Conservation (phyloP, 345 rosid genomes). For the Eucalyptus cloeziana region DNA sequence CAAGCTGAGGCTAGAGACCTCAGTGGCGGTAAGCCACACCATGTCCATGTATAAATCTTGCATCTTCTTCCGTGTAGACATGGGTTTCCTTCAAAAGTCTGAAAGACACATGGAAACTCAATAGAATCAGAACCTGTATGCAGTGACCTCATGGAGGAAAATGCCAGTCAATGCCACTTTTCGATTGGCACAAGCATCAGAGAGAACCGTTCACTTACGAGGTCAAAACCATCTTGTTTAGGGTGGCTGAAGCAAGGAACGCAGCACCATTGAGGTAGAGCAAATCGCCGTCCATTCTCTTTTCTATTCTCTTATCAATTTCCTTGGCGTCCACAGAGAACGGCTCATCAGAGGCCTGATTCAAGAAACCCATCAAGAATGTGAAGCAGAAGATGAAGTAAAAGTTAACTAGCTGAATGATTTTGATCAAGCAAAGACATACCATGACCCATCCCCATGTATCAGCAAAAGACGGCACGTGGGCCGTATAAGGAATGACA, state of each 20-base stretch:
- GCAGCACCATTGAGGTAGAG: constrained; percentile 74
- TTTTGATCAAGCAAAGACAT: background rate
- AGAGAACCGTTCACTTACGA: constrained; percentile 36
- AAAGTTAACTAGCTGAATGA: background rate
- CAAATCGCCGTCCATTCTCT: constrained; percentile 59
- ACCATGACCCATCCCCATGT: constrained; percentile 99
- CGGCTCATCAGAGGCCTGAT: constrained; percentile 79
- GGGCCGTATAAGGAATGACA: constrained; percentile 84
- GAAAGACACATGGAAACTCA: background rate
- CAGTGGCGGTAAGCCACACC: constrained; percentile 62
- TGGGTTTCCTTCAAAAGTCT: constrained; percentile 86
- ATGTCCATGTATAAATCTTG: constrained; percentile 90
- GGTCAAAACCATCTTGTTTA: constrained; percentile 66
- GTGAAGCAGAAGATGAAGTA: background rate
- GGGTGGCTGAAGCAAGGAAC: constrained; percentile 66
- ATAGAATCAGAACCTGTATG: background rate
- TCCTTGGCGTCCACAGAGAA: constrained; percentile 42
- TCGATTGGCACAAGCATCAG: background rate
- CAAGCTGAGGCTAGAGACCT: background rate
- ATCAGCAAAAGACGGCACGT: constrained; percentile 93
- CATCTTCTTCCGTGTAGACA: constrained; percentile 83
- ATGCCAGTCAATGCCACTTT: background rate
- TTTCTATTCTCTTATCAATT: constrained; percentile 60
- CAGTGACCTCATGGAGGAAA: background rate
- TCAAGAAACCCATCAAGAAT: background rate